Percentiles rank a stretch among this genome's conserved stretches.
Conservation (phyloP, 345 rosid genomes). For the Excoecaria cochinchinensis region DNA sequence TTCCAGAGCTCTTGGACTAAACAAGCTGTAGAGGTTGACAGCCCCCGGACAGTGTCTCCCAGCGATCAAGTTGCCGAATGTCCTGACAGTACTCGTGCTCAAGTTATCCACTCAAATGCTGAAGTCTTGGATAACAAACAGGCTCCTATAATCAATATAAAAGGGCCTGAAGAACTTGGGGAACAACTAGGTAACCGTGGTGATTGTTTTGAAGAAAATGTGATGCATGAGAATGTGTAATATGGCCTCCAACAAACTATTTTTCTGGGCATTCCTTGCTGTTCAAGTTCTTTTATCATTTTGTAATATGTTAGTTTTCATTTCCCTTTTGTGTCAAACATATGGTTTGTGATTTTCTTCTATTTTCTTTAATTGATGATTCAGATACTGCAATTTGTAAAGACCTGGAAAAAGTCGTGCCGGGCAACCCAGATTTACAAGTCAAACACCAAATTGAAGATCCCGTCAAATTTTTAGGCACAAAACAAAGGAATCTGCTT, state of each 20-base stretch:
- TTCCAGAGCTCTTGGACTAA: constrained; percentile 63
- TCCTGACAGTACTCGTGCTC: constrained; percentile 59
- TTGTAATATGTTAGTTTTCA: neutral
- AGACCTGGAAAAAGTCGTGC: constrained; percentile 39
- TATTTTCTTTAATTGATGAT: neutral
- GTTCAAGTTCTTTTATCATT: constrained; percentile 2
- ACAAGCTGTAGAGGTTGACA: constrained; percentile 42
- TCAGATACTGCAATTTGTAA: constrained; percentile 43
- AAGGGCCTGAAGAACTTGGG: constrained; percentile 26
- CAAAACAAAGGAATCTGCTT: constrained; percentile 33
- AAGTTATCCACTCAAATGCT: constrained; percentile 49
- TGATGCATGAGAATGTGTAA: neutral
- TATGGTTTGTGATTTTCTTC: neutral
- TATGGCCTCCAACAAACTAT: constrained; percentile 2
- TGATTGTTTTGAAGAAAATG: neutral
- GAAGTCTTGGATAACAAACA: constrained; percentile 35
- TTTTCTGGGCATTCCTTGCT: neutral
- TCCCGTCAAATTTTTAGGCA: constrained; percentile 21
- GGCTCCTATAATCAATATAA: constrained; percentile 25
- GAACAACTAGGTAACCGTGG: constrained; percentile 34
- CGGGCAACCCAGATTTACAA: constrained; percentile 38
- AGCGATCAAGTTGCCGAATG: constrained; percentile 39
- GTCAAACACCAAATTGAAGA: constrained; percentile 40
- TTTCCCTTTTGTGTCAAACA: neutral
- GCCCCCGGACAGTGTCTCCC: constrained; percentile 34